Percentiles rank a stretch among this genome's conserved stretches.
These are phyloP conservation scores for Dissoconium aciculare DNA, from an alignment of 2,329 filamentous ascomycete species.

Conservation along the genomic window DNA sequence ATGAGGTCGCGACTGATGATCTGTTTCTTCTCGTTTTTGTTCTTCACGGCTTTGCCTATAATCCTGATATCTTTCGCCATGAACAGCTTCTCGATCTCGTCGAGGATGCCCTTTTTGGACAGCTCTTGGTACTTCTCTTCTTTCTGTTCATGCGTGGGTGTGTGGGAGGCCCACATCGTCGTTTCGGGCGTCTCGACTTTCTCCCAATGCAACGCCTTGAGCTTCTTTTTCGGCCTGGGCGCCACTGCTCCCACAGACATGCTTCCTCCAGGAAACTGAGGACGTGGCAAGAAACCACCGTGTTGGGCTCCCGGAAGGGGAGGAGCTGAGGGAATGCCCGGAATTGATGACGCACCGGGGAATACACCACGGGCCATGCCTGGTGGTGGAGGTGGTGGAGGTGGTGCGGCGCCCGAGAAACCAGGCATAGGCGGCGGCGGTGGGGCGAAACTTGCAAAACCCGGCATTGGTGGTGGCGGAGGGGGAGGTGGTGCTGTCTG, in stretches of 20 bases:
- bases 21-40: slow-evolving; percentile 88
- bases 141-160: slow-evolving; percentile 71
- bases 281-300: slow-evolving; percentile 60
- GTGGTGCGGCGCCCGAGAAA: slow-evolving; percentile 26
- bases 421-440: slow-evolving; percentile 31
- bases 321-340: slow-evolving; percentile 52
- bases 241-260: slow-evolving; percentile 57
- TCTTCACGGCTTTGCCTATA: slow-evolving; percentile 51
- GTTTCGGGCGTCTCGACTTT: slow-evolving; percentile 87
- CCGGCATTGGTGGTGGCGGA: slow-evolving; percentile 31
- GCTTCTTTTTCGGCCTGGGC: slow-evolving; percentile 92
- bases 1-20: slow-evolving; percentile 83
- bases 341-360: slow-evolving; percentile 39
- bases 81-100: slow-evolving; percentile 95
- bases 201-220: slow-evolving; percentile 98
- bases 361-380: slow-evolving; percentile 31
- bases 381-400: slow-evolving; percentile 35
- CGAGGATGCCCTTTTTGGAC: slow-evolving; percentile 83
- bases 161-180: slow-evolving; percentile 82
- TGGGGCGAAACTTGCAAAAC: slow-evolving; percentile 26
- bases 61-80: slow-evolving; percentile 93
- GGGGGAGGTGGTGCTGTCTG: slow-evolving; percentile 30
- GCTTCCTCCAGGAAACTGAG: slow-evolving; percentile 39
- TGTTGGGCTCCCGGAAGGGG: slow-evolving; percentile 42
- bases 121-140: slow-evolving; percentile 94